Conservation (phyloP, 1,284 basidiomycete species). For the Sparassis latifolia region DNA sequence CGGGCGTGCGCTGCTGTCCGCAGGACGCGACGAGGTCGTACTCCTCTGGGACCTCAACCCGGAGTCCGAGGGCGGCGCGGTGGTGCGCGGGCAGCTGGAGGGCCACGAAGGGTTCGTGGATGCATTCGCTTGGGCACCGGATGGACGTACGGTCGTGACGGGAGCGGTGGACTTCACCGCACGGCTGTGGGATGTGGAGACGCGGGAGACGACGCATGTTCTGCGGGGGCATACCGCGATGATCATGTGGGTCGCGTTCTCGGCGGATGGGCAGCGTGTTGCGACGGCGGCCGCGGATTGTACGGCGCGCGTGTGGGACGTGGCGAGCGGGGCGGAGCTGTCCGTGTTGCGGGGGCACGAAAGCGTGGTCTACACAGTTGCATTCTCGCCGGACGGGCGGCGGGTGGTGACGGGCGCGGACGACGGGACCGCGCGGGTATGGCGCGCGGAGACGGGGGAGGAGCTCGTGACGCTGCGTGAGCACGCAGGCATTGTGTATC, state of each 20-base stretch:
- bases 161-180: slow-evolving; percentile 16
- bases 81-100: not conserved
- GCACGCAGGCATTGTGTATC: slow-evolving; percentile 23
- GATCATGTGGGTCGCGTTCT: slow-evolving; percentile 18
- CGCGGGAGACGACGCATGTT: slow-evolving; percentile 7
- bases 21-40: too few relatives aligned
- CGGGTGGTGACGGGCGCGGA: slow-evolving; percentile 30
- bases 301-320: slow-evolving; percentile 17
- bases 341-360: slow-evolving; percentile 13
- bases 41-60: too few relatives aligned
- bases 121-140: slow-evolving; percentile 14
- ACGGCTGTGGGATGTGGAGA: slow-evolving; percentile 16
- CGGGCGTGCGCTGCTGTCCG: too few relatives aligned
- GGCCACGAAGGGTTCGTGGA: slow-evolving; percentile 8
- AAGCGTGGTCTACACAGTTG: slow-evolving; percentile 25
- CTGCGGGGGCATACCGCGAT: slow-evolving; percentile 15
- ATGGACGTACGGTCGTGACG: slow-evolving; percentile 15
- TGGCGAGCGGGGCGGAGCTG: not conserved
- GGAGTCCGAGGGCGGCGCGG: too few relatives aligned
- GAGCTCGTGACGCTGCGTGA: slow-evolving; percentile 18
- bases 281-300: slow-evolving; percentile 20
- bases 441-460: slow-evolving; percentile 17
- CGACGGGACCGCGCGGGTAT: slow-evolving; percentile 19
- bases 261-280: slow-evolving; percentile 15
- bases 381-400: slow-evolving; percentile 28